These are phyloP conservation scores for Penicillium sp. DNA, from an alignment of 2,329 filamentous ascomycete species.

Conservation along the genomic window DNA sequence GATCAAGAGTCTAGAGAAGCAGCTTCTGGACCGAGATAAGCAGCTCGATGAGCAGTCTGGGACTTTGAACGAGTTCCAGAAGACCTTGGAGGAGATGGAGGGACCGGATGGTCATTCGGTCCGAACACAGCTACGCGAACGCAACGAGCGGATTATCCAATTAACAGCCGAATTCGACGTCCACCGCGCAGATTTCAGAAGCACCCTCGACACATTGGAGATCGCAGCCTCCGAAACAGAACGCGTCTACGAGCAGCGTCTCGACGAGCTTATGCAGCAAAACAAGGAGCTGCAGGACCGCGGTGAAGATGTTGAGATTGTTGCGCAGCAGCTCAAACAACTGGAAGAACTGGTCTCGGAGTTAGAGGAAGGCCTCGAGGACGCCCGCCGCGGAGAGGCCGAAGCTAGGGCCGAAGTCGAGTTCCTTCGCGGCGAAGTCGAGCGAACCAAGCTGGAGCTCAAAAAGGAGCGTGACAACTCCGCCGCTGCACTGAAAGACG, in stretches of 20 bases:
- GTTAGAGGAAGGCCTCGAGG: slow-evolving; percentile 92
- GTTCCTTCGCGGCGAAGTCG: slow-evolving; percentile 90
- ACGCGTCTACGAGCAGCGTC: slow-evolving; percentile 75
- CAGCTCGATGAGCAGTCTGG: slow-evolving; percentile 86
- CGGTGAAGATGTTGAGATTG: slow-evolving; percentile 84
- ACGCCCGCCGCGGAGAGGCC: slow-evolving; percentile 88
- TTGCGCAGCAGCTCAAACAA: slow-evolving; percentile 88
- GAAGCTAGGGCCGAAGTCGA: slow-evolving; percentile 95
- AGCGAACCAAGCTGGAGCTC: slow-evolving; percentile 83
- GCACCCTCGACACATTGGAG: slow-evolving; percentile 94
- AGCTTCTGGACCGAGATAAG: slow-evolving; percentile 79
- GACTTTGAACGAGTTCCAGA: slow-evolving; percentile 85
- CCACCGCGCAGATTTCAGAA: slow-evolving; percentile 91
- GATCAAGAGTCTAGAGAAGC: slow-evolving; percentile 66
- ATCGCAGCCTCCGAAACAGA: slow-evolving; percentile 92
- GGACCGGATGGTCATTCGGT: slow-evolving; percentile 75
- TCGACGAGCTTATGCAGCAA: slow-evolving; percentile 68
- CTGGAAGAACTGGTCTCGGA: slow-evolving; percentile 95
- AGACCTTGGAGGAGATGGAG: slow-evolving; percentile 76
- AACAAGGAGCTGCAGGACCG: slow-evolving; percentile 77
- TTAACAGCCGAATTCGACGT: slow-evolving; percentile 92
- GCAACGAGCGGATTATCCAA: slow-evolving; percentile 93
- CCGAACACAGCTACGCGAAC: slow-evolving; percentile 80
- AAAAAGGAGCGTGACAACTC: slow-evolving; percentile 84
- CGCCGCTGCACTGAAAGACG: slow-evolving; percentile 58